Evolutionary conservation across 179 eudicot species (phyloP).

Genomic region (Actinidia polygama): DNA sequence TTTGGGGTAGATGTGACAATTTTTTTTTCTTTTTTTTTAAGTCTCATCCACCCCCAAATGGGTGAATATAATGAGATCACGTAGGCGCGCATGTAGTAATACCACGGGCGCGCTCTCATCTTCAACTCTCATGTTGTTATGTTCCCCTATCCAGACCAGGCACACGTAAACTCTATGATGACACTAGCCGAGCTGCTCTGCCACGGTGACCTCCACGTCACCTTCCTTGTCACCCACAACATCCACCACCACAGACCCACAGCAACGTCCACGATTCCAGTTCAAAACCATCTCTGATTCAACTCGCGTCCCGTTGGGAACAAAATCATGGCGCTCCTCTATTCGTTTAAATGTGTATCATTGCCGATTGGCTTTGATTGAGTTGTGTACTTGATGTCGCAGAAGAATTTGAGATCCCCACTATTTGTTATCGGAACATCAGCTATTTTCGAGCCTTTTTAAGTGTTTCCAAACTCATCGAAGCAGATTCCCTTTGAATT

Average conservation of each 20-base stretch:
- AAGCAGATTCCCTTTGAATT: slow-evolving; percentile 54
- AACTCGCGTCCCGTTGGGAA: slow-evolving; percentile 35
- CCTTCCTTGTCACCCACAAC: slow-evolving; percentile 43
- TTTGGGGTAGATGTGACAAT: too few relatives aligned
- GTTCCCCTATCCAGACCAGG: slow-evolving; percentile 34
- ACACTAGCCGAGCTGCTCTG: slow-evolving; percentile 37
- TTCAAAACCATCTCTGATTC: slow-evolving; percentile 48
- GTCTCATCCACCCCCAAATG: too few relatives aligned
- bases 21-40: too few relatives aligned
- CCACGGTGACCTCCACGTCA: slow-evolving; percentile 26
- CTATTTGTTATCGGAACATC: slow-evolving; percentile 39
- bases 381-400: slow-evolving; percentile 43
- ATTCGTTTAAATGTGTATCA: slow-evolving; percentile 30
- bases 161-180: slow-evolving; percentile 43
- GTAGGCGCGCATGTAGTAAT: too few relatives aligned
- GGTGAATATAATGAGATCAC: too few relatives aligned
- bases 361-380: slow-evolving; percentile 53
- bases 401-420: slow-evolving; percentile 41
- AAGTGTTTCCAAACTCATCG: slow-evolving; percentile 42
- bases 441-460: slow-evolving; percentile 47
- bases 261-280: slow-evolving; percentile 36
- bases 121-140: slow-evolving; percentile 39
- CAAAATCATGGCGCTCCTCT: neutral
- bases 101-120: too few relatives aligned
- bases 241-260: slow-evolving; percentile 46